Percentiles rank a stretch among this genome's conserved stretches.
These are phyloP conservation scores for Reutealis trisperma DNA, from an alignment of 345 rosid genomes.

Conservation along the genomic window DNA sequence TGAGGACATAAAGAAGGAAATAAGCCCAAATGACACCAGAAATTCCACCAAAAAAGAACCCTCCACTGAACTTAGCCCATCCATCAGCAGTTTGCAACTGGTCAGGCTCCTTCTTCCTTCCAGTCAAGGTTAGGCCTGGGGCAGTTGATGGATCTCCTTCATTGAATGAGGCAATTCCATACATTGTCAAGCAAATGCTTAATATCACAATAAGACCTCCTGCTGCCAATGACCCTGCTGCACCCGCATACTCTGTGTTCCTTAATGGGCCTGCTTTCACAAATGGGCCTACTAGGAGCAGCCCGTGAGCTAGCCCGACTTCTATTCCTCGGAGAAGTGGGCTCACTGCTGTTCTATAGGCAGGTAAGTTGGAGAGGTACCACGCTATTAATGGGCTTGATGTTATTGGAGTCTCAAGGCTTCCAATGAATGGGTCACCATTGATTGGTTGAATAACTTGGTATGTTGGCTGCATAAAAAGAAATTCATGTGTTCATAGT, in stretches of 20 bases:
- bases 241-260: slow-evolving; percentile 74
- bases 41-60: slow-evolving; percentile 95
- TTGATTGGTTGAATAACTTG: slow-evolving; percentile 96
- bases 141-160: slow-evolving; percentile 91
- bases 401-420: slow-evolving; percentile 91
- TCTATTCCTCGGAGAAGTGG: slow-evolving; percentile 92
- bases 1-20: slow-evolving; percentile 76
- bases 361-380: slow-evolving; percentile 96
- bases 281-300: slow-evolving; percentile 86
- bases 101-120: slow-evolving; percentile 93
- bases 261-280: slow-evolving; percentile 87
- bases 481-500: background rate
- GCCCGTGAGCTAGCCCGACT: slow-evolving; percentile 87
- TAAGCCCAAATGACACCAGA: slow-evolving; percentile 97
- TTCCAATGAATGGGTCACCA: slow-evolving; percentile 97
- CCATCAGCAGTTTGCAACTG: slow-evolving; percentile 93
- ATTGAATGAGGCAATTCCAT: slow-evolving; percentile 68
- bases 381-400: slow-evolving; percentile 93
- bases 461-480: slow-evolving; percentile 68
- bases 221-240: slow-evolving; percentile 82
- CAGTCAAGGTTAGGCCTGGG: slow-evolving; percentile 77
- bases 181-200: slow-evolving; percentile 85
- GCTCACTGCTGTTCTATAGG: slow-evolving; percentile 87
- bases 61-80: slow-evolving; percentile 88
- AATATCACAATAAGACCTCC: slow-evolving; percentile 85